Conservation (phyloP, 441 rosid species). For the Bruguiera hainesii region DNA sequence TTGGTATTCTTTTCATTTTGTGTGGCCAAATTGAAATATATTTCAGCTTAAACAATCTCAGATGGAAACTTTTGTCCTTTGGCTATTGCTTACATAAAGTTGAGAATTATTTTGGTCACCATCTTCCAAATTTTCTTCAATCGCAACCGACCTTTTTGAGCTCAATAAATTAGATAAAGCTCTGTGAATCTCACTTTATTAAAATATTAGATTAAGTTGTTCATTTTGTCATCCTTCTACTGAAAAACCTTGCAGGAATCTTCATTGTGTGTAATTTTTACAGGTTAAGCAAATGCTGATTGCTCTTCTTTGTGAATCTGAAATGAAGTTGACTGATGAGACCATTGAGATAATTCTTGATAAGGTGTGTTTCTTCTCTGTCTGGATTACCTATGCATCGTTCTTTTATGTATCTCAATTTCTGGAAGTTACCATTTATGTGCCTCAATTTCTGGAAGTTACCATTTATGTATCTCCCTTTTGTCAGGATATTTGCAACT, state of each 20-base stretch:
- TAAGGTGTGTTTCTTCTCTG: slow-evolving; percentile 47
- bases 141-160: too few species aligned
- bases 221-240: slow-evolving; percentile 15
- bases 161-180: too few species aligned
- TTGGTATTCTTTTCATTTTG: too few species aligned
- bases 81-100: too few species aligned
- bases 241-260: slow-evolving; percentile 22
- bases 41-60: too few species aligned
- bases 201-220: slow-evolving; percentile 5
- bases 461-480: not conserved
- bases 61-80: too few species aligned
- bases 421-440: not conserved
- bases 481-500: not conserved
- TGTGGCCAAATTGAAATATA: too few species aligned
- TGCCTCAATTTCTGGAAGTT: not conserved
- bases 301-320: slow-evolving; percentile 89
- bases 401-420: not conserved
- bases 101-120: too few species aligned
- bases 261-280: slow-evolving; percentile 33
- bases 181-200: slow-evolving; percentile 1
- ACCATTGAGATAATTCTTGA: slow-evolving; percentile 92
- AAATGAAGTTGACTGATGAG: slow-evolving; percentile 89
- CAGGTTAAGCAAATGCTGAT: slow-evolving; percentile 99
- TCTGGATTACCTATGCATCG: not conserved
- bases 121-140: too few species aligned